A percentile compares a stretch with the other conserved stretches of the same genome.
Conservation (phyloP, 345 rosid genomes). For the Acer negundo region DNA sequence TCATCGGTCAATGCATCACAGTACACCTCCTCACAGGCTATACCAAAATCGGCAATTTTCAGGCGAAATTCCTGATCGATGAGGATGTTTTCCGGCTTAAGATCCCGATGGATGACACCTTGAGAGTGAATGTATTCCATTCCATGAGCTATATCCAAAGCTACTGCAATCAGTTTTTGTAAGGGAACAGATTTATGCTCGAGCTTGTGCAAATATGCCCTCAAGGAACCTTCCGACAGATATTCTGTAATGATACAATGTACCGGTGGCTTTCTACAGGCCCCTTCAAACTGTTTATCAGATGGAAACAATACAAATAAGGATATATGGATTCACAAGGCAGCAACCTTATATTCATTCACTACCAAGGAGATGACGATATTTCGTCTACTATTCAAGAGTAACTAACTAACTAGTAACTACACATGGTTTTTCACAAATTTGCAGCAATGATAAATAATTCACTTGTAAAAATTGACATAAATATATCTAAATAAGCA, state of each 20-base stretch:
- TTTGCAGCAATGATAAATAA: neutral
- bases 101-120: constrained; percentile 91
- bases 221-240: constrained; percentile 75
- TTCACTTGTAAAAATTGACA: constrained; percentile 1
- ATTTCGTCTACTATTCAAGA: neutral
- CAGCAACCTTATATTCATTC: neutral
- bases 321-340: constrained; percentile 10
- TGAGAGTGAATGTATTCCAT: constrained; percentile 93
- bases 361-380: neutral
- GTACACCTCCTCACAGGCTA: constrained; percentile 87
- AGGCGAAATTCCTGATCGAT: constrained; percentile 68
- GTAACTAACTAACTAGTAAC: neutral
- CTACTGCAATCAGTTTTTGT: constrained; percentile 58
- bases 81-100: constrained; percentile 93
- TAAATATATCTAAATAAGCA: constrained; percentile 5
- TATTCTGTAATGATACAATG: constrained; percentile 69
- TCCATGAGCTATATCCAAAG: constrained; percentile 83
- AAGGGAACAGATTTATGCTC: constrained; percentile 75
- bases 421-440: neutral
- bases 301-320: constrained; percentile 22
- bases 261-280: constrained; percentile 76
- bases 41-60: constrained; percentile 96
- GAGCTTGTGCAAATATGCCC: constrained; percentile 92
- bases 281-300: constrained; percentile 65
- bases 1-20: constrained; percentile 89